These are phyloP conservation scores for Cystobasidiaceae sp. DNA, from an alignment of 1,284 basidiomycete species.

Conservation along the genomic window DNA sequence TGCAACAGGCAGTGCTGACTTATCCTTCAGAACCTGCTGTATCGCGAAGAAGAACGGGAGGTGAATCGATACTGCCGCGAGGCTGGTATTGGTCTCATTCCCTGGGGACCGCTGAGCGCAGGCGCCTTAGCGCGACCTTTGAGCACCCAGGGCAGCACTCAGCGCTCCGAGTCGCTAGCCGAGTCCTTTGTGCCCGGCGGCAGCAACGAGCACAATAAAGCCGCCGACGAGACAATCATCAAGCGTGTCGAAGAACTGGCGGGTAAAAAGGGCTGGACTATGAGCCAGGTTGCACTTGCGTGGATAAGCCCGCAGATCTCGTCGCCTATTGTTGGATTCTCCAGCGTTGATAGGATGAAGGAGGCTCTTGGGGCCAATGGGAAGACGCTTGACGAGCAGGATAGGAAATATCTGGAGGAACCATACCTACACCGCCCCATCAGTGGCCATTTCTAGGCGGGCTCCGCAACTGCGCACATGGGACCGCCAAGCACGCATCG, in stretches of 20 bases:
- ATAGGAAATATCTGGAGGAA: slow-evolving; percentile 53
- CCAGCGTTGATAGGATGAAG: slow-evolving; percentile 35
- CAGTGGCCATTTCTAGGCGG: not conserved
- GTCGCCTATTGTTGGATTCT: slow-evolving; percentile 39
- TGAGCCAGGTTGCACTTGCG: slow-evolving; percentile 40
- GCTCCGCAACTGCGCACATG: too few species aligned
- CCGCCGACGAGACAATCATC: slow-evolving; percentile 25
- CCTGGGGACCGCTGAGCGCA: slow-evolving; percentile 44
- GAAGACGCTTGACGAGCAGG: slow-evolving; percentile 54
- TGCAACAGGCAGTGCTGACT: not conserved
- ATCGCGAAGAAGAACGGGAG: slow-evolving; percentile 44
- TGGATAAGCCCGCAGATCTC: slow-evolving; percentile 34
- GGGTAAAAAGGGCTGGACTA: slow-evolving; percentile 33
- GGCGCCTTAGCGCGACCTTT: slow-evolving; percentile 36
- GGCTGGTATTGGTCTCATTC: slow-evolving; percentile 47
- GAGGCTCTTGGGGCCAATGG: slow-evolving; percentile 39
- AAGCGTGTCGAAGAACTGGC: slow-evolving; percentile 38
- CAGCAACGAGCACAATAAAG: not conserved
- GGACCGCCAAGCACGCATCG: too few species aligned
- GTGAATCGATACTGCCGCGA: slow-evolving; percentile 43
- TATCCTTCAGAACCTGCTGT: not conserved
- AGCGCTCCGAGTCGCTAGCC: not conserved
- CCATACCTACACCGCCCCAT: slow-evolving; percentile 49
- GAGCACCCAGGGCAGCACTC: slow-evolving; percentile 35
- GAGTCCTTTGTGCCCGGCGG: not conserved